Base-by-base conservation (phyloP, 2,329 filamentous ascomycete species). In the Massarina eburnea region DNA sequence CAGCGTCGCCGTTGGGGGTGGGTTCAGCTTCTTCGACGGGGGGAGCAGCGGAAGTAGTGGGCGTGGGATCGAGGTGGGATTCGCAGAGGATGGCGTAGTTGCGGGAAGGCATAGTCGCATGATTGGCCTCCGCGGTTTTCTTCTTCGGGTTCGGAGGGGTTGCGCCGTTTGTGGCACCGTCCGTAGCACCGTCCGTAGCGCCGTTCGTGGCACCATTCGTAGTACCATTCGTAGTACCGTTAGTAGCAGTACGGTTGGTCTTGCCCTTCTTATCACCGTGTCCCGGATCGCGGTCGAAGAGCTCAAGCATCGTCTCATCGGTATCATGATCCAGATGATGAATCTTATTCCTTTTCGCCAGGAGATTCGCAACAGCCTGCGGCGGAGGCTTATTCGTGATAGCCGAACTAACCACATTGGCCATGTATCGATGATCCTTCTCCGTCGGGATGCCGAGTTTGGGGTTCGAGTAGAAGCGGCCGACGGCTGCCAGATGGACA, bases 71-170 rank as follows among this genome's bases (percentile, higher is more conserved):
- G 49, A 66, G 36, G 40, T 59, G 62, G 12, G 71, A 75, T 57
- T 85, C 81, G 35, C 77, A 77, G 66, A 85, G 80, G 62, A 81
- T 81, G 46, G 82, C 82, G 61, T 81, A 85, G 66, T 86, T 85
- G 43, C 83, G 75, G 40, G 78, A 81, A 1, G 83, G 82, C 83
- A 96, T 96, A 9, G 91, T 96, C 51, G 89, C 88, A 53, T 89
- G 81, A 71, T 96, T 96, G 64, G 80, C 86, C 34, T 75, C 75
- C 1, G 84, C 81, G 3, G 86, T 89, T 73, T 91, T 85, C 42
- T 61, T 60, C 24, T 60, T 60, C 7, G 62, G 62, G 17, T 53
- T 48, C 32, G 49, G 48, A 12, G 52, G 52, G 20, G 35, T 19
- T 22, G 32, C 62, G 7, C 45, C 52, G 20, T 49, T 53, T 14